Evolutionary conservation across 169 alveolate genomes (phyloP), one percentile per base, ranked within the genome.

Genomic region (Ichthyophthirius multifiliis): DNA sequence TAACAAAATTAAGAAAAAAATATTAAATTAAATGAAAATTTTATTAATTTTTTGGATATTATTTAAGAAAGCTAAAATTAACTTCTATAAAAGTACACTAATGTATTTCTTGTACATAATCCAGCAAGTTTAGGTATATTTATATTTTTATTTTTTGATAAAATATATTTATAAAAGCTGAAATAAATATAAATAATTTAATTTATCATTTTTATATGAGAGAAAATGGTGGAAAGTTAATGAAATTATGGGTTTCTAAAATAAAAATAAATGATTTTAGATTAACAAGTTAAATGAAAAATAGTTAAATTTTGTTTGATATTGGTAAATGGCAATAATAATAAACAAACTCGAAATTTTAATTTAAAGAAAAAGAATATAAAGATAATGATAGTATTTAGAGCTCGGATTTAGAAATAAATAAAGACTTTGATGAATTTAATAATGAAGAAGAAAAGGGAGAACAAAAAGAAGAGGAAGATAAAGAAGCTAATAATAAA

Each of bases 151-250:
- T 47, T 15, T 7, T 2, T 18, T 18, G 0, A n/a, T n/a, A n/a
- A n/a, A n/a, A n/a, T n/a, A n/a, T n/a, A n/a, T n/a, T n/a, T 16
- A 16, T 30, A 43, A 27, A 30, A 75, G 46, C 46, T 62, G 76
- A 39, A 55, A 55, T 55, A 39, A 43, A 39, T 23, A 31, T 78
- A 9, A 34, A 78, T 32, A 65, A 62, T 35, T 1, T 78, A 4
- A 78, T 43, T 65, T 78, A 43, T 23, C 55, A 78, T 30, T 78
- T 78, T 65, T 44, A 44, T 32, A 78, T 78, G 84, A 65, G 64
- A 30, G 84, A 78, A 45, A 78, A 78, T 44, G 84, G 84, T n/a
- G 75, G 79, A 0, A 78, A 78, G 32, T 63, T 78, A 13, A 78
- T 78, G 84, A 78, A 46, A 65, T 32, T 78, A 12, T 43, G 55